phyloP scores from a whole-genome alignment of 768 basidiomycete species.

The Boletus subcaerulescens region DNA sequence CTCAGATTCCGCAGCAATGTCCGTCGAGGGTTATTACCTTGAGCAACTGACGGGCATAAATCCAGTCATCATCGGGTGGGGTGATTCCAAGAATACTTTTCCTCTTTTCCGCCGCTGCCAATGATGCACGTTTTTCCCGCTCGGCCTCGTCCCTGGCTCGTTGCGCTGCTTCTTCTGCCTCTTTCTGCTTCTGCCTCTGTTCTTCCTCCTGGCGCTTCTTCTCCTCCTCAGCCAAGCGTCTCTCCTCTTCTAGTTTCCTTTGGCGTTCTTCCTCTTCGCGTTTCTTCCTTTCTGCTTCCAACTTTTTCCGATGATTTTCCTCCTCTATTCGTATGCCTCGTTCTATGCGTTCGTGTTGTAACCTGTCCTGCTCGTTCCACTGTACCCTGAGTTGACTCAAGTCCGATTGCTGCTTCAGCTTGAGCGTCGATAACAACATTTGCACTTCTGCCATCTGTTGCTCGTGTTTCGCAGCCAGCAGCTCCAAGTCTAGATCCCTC shows the following conservation, averaged over 20 bases:
- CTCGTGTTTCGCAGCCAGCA: constrained; percentile 40
- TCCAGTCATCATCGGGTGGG: constrained; percentile 65
- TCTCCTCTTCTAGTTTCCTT: constrained; percentile 48
- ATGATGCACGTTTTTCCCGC: constrained; percentile 35
- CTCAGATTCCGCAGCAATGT: constrained; percentile 23
- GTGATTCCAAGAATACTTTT: constrained; percentile 49
- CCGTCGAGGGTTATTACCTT: constrained; percentile 38
- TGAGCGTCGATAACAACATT: constrained; percentile 40
- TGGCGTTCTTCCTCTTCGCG: constrained; percentile 47
- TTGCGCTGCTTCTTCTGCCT: constrained; percentile 31
- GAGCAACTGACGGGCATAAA: constrained; percentile 48
- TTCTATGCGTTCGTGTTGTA: constrained; percentile 59
- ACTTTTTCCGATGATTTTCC: constrained; percentile 47
- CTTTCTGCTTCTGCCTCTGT: constrained; percentile 36
- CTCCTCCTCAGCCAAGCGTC: constrained; percentile 42
- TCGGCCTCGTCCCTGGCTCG: constrained; percentile 34
- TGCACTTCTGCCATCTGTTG: constrained; percentile 55
- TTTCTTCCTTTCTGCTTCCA: constrained; percentile 56
- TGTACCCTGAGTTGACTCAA: constrained; percentile 42
- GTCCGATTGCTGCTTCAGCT: constrained; percentile 43
- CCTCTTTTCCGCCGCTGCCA: constrained; percentile 37
- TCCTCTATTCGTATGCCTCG: constrained; percentile 60
- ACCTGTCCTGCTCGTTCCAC: constrained; percentile 45
- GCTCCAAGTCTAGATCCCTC: constrained; percentile 20
- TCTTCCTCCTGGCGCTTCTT: constrained; percentile 41